A percentile compares a stretch with the other conserved stretches of the same genome.
These are phyloP conservation scores for Suillus decipiens DNA, from an alignment of 768 basidiomycete species.

Conservation along the genomic window DNA sequence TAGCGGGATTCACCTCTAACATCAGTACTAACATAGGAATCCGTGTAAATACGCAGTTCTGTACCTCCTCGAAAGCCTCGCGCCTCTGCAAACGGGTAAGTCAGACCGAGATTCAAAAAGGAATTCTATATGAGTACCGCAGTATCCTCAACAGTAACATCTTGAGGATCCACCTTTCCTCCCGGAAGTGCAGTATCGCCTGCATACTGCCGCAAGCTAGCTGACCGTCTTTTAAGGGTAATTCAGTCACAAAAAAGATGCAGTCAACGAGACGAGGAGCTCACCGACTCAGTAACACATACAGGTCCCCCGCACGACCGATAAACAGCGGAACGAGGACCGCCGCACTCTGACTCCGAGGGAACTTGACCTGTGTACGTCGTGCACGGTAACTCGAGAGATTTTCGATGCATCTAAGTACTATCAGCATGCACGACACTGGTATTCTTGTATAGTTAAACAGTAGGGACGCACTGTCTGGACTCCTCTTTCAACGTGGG, in stretches of 20 bases:
- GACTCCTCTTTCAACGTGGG: slow-evolving; percentile 22
- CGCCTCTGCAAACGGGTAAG: slow-evolving; percentile 53
- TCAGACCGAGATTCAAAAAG: not conserved
- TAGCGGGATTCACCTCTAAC: slow-evolving; percentile 4
- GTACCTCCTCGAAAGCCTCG: slow-evolving; percentile 90
- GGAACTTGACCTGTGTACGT: slow-evolving; percentile 41
- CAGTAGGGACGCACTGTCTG: slow-evolving; percentile 17
- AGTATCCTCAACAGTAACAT: slow-evolving; percentile 72
- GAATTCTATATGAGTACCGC: slow-evolving; percentile 54
- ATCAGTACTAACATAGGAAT: not conserved
- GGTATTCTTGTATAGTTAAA: not conserved
- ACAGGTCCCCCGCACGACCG: slow-evolving; percentile 79
- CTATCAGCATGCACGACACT: not conserved
- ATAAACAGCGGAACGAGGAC: slow-evolving; percentile 86
- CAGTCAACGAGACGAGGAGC: slow-evolving; percentile 30
- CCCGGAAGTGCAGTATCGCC: slow-evolving; percentile 90
- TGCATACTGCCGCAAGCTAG: slow-evolving; percentile 72
- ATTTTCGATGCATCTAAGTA: slow-evolving; percentile 27
- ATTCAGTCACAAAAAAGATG: not conserved
- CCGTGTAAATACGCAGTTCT: not conserved
- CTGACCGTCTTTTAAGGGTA: slow-evolving; percentile 60
- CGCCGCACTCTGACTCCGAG: slow-evolving; percentile 64
- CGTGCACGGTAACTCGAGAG: slow-evolving; percentile 28
- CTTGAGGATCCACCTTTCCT: slow-evolving; percentile 73
- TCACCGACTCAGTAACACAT: slow-evolving; percentile 82